These are phyloP conservation scores for Tricholoma saponaceum DNA, from an alignment of 768 basidiomycete genomes.

Conservation along the genomic window DNA sequence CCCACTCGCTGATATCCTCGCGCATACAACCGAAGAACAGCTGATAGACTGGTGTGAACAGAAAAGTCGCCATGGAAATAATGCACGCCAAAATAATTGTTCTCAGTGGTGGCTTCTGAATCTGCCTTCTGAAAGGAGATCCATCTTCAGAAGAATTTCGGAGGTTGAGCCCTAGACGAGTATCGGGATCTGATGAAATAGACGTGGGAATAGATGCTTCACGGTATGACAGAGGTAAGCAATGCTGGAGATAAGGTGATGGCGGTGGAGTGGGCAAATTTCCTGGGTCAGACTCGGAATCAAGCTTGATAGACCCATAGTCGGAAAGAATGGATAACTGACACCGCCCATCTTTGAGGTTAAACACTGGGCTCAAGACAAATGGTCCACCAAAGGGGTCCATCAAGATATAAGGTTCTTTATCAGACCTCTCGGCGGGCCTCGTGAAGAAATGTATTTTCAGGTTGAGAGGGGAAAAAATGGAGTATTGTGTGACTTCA, in stretches of 20 bases:
- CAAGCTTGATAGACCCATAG: constrained; percentile 15
- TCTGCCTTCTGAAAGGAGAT: background rate
- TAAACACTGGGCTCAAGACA: constrained; percentile 22
- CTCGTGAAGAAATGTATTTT: constrained; percentile 11
- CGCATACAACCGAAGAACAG: constrained; percentile 7
- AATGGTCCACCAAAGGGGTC: constrained; percentile 13
- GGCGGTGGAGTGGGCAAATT: constrained; percentile 34
- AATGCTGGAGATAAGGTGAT: constrained; percentile 27
- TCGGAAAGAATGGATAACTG: constrained; percentile 31
- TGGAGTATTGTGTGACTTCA: constrained; percentile 6
- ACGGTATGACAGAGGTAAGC: background rate
- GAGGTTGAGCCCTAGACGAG: background rate
- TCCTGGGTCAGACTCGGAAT: constrained; percentile 5
- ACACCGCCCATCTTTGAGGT: constrained; percentile 21
- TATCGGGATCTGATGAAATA: background rate
- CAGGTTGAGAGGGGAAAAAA: constrained; percentile 14
- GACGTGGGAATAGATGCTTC: background rate
- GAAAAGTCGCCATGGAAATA: background rate
- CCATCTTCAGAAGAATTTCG: background rate
- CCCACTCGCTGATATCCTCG: background rate
- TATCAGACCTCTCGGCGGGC: background rate
- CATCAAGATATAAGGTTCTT: constrained; percentile 3
- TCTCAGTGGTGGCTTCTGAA: background rate
- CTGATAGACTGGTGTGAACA: background rate
- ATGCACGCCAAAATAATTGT: background rate